Evolutionary conservation across 257 asterid genomes (phyloP).

Genomic region (Fraxinus americana): DNA sequence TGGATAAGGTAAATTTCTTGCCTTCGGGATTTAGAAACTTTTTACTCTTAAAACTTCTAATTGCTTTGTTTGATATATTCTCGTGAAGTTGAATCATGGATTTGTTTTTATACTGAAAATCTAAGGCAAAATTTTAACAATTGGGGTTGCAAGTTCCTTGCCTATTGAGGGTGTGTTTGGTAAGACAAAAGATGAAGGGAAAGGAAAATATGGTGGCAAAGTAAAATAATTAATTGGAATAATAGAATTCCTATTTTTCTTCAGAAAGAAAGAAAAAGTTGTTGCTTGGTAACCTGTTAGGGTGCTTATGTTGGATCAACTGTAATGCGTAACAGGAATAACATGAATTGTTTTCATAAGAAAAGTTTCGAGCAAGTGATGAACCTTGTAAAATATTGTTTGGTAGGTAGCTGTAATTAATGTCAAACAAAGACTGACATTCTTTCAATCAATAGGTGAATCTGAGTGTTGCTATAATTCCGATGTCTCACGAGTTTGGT

Average conservation of each 20-base stretch:
- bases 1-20: conserved; percentile 76
- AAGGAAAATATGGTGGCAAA: not conserved
- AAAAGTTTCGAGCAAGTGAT: not conserved
- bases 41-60: not conserved
- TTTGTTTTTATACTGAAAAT: not conserved
- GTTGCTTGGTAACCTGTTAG: not conserved
- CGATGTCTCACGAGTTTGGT: conserved; percentile 97
- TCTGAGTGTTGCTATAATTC: conserved; percentile 92
- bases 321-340: conserved; percentile 1
- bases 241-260: conserved; percentile 4
- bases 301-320: not conserved
- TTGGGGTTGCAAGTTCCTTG: not conserved
- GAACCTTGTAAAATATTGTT: not conserved
- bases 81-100: not conserved
- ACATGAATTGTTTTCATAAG: not conserved
- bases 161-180: not conserved
- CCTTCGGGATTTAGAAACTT: not conserved
- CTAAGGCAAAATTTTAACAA: not conserved
- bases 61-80: not conserved
- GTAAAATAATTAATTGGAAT: not conserved
- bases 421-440: conserved; percentile 22
- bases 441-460: conserved; percentile 64
- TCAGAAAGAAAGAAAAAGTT: not conserved
- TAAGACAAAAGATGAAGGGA: not conserved
- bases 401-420: conserved; percentile 15